These are phyloP conservation scores for Curvularia sp. DNA, from an alignment of 2,329 filamentous ascomycete species.

Conservation along the genomic window DNA sequence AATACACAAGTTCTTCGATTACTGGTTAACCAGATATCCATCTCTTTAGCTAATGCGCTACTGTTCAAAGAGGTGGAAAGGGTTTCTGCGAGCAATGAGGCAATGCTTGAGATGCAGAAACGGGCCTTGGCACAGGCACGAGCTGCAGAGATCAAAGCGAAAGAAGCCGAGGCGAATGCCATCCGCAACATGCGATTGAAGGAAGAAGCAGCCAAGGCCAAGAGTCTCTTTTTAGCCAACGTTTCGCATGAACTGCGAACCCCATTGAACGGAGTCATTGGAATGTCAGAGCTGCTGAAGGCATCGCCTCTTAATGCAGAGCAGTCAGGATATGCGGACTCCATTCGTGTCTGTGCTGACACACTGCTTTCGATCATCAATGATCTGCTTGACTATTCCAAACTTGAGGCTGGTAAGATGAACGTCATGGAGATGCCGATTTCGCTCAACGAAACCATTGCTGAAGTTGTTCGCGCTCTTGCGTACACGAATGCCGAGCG, in stretches of 20 bases:
- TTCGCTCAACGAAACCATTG: slow-evolving; percentile 65
- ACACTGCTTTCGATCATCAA: slow-evolving; percentile 62
- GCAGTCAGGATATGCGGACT: slow-evolving; percentile 69
- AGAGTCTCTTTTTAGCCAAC: slow-evolving; percentile 74
- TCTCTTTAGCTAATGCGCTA: slow-evolving; percentile 69
- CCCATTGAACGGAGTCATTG: slow-evolving; percentile 62
- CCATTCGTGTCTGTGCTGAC: slow-evolving; percentile 69
- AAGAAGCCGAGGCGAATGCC: slow-evolving; percentile 76
- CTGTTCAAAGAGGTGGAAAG: slow-evolving; percentile 75
- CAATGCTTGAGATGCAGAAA: slow-evolving; percentile 80
- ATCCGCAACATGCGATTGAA: slow-evolving; percentile 81
- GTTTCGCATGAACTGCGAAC: slow-evolving; percentile 66
- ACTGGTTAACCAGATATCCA: slow-evolving; percentile 77
- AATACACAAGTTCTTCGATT: slow-evolving; percentile 64
- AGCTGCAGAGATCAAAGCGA: slow-evolving; percentile 77
- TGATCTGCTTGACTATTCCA: slow-evolving; percentile 61
- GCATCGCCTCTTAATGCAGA: slow-evolving; percentile 63
- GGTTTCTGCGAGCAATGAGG: slow-evolving; percentile 77
- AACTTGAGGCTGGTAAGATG: slow-evolving; percentile 63
- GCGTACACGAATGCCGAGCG: slow-evolving; percentile 69
- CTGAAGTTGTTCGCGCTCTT: slow-evolving; percentile 68
- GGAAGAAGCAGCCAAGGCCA: slow-evolving; percentile 82
- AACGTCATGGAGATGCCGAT: slow-evolving; percentile 66
- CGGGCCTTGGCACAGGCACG: slow-evolving; percentile 74
- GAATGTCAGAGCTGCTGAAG: slow-evolving; percentile 68